Evolutionary conservation across 768 basidiomycete genomes (phyloP), one percentile per base, ranked within the genome.

Genomic region (Mycena sanguinolenta): DNA sequence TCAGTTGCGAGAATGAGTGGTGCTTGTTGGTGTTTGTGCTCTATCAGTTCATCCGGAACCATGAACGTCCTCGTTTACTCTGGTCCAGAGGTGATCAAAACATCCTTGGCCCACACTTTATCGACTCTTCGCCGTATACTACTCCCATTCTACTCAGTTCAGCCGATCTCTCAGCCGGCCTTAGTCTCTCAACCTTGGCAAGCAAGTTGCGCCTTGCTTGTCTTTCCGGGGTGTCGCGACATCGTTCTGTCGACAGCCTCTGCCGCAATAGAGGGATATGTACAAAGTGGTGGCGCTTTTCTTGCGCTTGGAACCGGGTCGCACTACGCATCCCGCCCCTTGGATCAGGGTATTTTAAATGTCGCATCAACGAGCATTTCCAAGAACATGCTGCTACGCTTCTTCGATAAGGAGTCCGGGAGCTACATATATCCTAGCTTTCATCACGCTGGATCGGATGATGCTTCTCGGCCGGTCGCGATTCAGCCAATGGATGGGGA

Each of bases 31-130:
- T 57, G 58, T 32, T 54, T 65, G 36, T 1, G 39, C 10, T 13
- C 0, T 17, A 14, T 4, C 61, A 53, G 59, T 46, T n/a, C n/a
- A 46, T 4, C 59, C 52, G 58, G 82, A 81, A 70, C 69, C n/a
- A 93, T 94, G 90, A 89, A 94, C 79, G 91, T 95, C n/a, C 87
- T 94, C 66, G 84, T 94, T 61, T 93, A 92, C 78, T 79, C 88
- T 59, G 91, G 90, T 6, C 86, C 89, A 44, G 91, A 92, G 69
- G 85, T 88, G 10, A 79, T 87, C 13, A 83, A 84, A 46, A 77
- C 84, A 36, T 85, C 84, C 12, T 78, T 87, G 46, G 74, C 82
- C 63, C 76, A 86, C 72, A 78, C 88, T 9, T 71, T 89, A 28
- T 68, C 82, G 5, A 78, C 82, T 1, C 86, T 96, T 21, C 84